Evolutionary conservation across 2,329 filamentous ascomycete species (phyloP).

Genomic region (Salinomyces thailandicus): DNA sequence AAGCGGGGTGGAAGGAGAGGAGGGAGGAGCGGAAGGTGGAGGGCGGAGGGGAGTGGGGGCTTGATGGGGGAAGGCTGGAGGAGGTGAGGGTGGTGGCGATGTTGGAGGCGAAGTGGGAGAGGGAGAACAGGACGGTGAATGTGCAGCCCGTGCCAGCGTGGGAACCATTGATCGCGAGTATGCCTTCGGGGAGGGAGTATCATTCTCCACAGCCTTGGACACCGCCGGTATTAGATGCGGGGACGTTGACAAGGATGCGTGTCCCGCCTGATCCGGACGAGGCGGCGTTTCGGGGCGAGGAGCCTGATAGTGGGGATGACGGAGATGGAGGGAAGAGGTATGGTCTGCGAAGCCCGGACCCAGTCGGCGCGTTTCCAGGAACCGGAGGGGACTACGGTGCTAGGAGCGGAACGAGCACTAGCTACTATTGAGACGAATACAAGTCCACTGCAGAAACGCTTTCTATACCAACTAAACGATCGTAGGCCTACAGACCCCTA

Average conservation of each 20-base stretch:
- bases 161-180: conserved; percentile 60
- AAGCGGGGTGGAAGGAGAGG: conserved; percentile 64
- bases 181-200: conserved; percentile 84
- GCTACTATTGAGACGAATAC: conserved; percentile 24
- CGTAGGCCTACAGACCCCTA: too few species aligned
- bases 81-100: conserved; percentile 78
- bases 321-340: conserved; percentile 17
- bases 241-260: conserved; percentile 50
- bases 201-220: conserved; percentile 60
- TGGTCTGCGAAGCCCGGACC: conserved; percentile 17
- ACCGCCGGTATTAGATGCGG: conserved; percentile 53
- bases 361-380: conserved; percentile 44
- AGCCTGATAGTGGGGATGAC: conserved; percentile 36
- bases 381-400: conserved; percentile 25
- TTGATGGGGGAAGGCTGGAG: conserved; percentile 74
- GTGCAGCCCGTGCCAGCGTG: conserved; percentile 65
- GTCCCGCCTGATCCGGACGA: conserved; percentile 42
- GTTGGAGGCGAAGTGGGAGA: conserved; percentile 80
- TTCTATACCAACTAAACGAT: too few species aligned
- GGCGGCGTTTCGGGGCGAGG: conserved; percentile 31
- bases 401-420: conserved; percentile 20
- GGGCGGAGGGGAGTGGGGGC: conserved; percentile 61
- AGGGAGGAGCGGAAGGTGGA: conserved; percentile 71
- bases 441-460: too few species aligned
- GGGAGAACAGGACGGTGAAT: conserved; percentile 88